phyloP scores from a whole-genome alignment of 2,329 filamentous ascomycete genomes.

The Penicillium sp. region DNA sequence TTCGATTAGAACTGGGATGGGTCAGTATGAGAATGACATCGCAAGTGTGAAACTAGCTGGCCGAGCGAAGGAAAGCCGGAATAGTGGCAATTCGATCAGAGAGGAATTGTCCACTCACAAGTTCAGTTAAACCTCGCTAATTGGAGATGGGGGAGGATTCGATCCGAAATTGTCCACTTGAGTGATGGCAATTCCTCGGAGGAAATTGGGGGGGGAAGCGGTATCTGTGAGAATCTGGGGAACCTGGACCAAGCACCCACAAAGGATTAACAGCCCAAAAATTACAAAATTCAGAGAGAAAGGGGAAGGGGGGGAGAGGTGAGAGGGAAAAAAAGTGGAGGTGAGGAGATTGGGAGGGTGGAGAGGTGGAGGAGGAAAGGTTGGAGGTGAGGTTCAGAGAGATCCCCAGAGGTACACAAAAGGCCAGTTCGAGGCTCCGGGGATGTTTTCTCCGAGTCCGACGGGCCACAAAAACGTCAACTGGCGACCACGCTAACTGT shows the following conservation, averaged over 20 bases:
- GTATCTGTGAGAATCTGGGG: slow-evolving; percentile 9
- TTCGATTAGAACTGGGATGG: slow-evolving; percentile 22
- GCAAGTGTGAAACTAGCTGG: background rate
- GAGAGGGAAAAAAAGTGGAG: slow-evolving; percentile 19
- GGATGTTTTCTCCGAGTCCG: slow-evolving; percentile 33
- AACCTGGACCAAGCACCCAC: slow-evolving; percentile 23
- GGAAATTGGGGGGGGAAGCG: slow-evolving; percentile 10
- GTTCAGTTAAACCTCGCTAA: slow-evolving; percentile 8
- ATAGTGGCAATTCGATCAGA: background rate
- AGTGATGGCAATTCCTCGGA: slow-evolving; percentile 17
- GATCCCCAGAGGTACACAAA: slow-evolving; percentile 34
- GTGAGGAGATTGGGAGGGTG: slow-evolving; percentile 15
- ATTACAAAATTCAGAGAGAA: slow-evolving; percentile 15
- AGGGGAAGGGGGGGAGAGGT: slow-evolving; percentile 13
- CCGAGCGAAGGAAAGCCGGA: background rate
- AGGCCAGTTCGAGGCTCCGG: slow-evolving; percentile 34
- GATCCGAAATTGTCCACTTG: slow-evolving; percentile 11
- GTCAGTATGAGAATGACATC: slow-evolving; percentile 22
- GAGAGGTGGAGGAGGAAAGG: slow-evolving; percentile 23
- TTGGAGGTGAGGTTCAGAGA: slow-evolving; percentile 21
- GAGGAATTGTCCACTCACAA: slow-evolving; percentile 14
- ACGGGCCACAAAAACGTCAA: slow-evolving; percentile 9
- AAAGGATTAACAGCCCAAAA: slow-evolving; percentile 25
- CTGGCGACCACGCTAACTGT: background rate
- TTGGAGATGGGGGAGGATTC: slow-evolving; percentile 8